Evolutionary conservation across 208 protist species (phyloP), one percentile per base, ranked within the genome.

Genomic region (Trypanosoma vivax): DNA sequence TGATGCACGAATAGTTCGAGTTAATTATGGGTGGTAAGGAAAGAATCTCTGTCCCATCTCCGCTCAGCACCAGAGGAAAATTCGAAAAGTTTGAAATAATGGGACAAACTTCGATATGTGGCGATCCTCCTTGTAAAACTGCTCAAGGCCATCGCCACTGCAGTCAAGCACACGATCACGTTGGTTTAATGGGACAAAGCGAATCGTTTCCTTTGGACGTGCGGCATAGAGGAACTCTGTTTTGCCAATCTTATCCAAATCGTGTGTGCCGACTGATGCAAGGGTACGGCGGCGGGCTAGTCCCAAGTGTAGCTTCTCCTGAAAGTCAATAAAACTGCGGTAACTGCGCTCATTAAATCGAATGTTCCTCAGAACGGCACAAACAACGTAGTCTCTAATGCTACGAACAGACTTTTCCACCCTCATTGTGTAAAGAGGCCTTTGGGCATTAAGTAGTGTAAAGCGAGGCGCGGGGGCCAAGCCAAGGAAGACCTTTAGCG

Each of bases 1-100:
- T 92, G 58, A 99, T 99, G 64, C 97, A 94, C 5, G 97, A 99
- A 65, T 95, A 91, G 45, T 96, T 80, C 3, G 92, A 94, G 79
- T 99, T 99, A 70, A 99, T 99, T 51, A 99, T 99, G 19, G 99
- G 99, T 50, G 99, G 99, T 19, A 99, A 70, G 24, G 97, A 99
- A 11, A 99, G 79, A 19, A 99, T 87, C 3, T 78, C 48, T 14
- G 61, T 7, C 18, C 65, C 63, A 3, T 63, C 50, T 37, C 51
- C 50, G 41, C 95, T 85, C 63, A 82, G 65, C 28, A 97, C 73
- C 28, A 95, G 71, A 19, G 92, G 92, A 67, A 91, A 96, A n/a
- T 63, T 49, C 5, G 67, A 66, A 27, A 92, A 53, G 24, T 63
- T 46, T 5, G 70, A 81, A 56, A 94, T 88, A 18, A 95, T 4